Evolutionary conservation across 257 asterid genomes (phyloP).

Genomic region (Buddleja alternifolia): DNA sequence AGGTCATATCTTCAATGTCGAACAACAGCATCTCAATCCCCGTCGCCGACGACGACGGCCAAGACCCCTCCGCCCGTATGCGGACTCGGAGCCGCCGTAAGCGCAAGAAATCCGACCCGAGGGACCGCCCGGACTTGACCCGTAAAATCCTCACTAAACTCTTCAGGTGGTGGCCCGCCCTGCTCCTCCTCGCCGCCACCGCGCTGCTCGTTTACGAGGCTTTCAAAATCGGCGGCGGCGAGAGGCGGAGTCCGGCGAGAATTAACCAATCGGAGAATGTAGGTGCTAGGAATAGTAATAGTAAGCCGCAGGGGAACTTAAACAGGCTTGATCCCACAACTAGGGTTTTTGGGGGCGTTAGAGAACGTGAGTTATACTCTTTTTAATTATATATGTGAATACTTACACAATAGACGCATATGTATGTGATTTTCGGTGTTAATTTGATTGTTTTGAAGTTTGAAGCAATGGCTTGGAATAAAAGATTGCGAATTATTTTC

Average conservation of each 20-base stretch:
- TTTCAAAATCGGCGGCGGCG: slow-evolving; percentile 50
- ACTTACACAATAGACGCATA: not conserved
- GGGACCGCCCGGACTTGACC: slow-evolving; percentile 50
- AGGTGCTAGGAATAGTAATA: slow-evolving; percentile 30
- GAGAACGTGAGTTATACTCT: slow-evolving; percentile 62
- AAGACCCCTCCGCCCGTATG: slow-evolving; percentile 52
- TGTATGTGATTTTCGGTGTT: not conserved
- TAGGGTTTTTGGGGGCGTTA: slow-evolving; percentile 65
- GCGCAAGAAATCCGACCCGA: slow-evolving; percentile 62
- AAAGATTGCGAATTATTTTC: too few species aligned
- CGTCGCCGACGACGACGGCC: slow-evolving; percentile 72
- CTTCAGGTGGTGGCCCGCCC: slow-evolving; percentile 75
- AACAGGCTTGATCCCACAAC: slow-evolving; percentile 74
- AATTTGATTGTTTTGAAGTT: not conserved
- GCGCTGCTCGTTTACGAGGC: slow-evolving; percentile 67
- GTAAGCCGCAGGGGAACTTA: slow-evolving; percentile 55
- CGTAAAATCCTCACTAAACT: slow-evolving; percentile 46
- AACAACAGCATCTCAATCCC: slow-evolving; percentile 57
- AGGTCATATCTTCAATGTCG: slow-evolving; percentile 47
- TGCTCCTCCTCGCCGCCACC: slow-evolving; percentile 57
- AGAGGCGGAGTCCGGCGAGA: slow-evolving; percentile 35
- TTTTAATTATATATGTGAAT: not conserved
- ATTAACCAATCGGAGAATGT: slow-evolving; percentile 29
- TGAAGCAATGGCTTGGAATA: slow-evolving; percentile 13
- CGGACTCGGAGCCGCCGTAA: slow-evolving; percentile 61